Evolutionary conservation across 371 early-diverging fungal genomes (phyloP).

Genomic region (Mucor saturninus): DNA sequence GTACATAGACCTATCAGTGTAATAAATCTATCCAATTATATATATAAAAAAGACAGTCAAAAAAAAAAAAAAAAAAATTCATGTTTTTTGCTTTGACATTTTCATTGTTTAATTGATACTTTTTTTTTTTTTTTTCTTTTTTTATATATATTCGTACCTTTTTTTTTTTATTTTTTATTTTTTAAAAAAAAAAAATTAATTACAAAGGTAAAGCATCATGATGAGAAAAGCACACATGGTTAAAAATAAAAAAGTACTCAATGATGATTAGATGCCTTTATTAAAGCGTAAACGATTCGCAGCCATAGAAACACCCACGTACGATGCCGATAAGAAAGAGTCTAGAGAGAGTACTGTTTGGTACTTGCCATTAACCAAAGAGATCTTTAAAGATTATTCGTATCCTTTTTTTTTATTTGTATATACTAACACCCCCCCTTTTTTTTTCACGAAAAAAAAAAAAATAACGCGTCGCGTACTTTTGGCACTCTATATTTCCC

Average conservation of each 20-base stretch:
- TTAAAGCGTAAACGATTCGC: slow-evolving; percentile 57
- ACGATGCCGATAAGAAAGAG: slow-evolving; percentile 47
- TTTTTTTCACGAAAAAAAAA: neutral
- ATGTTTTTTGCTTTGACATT: neutral
- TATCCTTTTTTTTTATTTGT: slow-evolving; percentile 39
- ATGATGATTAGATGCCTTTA: slow-evolving; percentile 55
- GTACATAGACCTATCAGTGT: neutral
- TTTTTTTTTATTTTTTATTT: neutral
- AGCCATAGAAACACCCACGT: slow-evolving; percentile 49
- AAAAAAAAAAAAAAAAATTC: too few relatives aligned
- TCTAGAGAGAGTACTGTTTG: slow-evolving; percentile 68
- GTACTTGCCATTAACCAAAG: slow-evolving; percentile 79
- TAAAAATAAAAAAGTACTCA: too few relatives aligned
- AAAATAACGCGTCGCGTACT: slow-evolving; percentile 3
- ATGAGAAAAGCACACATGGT: too few relatives aligned
- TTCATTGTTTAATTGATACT: neutral
- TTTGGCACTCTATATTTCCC: slow-evolving; percentile 4
- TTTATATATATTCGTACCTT: neutral
- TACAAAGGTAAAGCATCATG: too few relatives aligned
- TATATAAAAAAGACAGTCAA: too few relatives aligned
- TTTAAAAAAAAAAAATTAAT: neutral
- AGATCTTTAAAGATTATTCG: slow-evolving; percentile 86
- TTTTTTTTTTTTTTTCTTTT: neutral
- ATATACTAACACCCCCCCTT: neutral
- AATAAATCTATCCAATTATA: too few relatives aligned